Evolutionary conservation across 176 grass and related monocot genomes (phyloP), one percentile per base, ranked within the genome.

Genomic region (Lolium multiflorum): DNA sequence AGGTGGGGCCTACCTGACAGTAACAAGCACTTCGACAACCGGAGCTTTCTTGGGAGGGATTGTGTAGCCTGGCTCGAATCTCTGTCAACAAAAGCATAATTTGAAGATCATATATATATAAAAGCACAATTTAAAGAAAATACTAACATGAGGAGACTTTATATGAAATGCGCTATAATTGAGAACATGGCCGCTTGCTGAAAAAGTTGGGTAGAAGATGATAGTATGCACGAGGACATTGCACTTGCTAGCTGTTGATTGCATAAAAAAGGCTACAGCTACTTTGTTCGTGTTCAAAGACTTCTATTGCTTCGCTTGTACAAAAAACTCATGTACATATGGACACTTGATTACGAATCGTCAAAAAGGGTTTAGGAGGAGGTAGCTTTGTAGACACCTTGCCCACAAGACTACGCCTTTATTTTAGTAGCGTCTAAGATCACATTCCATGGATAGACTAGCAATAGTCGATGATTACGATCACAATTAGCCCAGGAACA

Each of bases 41-140:
- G 72, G 86, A 9, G 79, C 74, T 83, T 91, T 95, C 91, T 94
- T 98, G 24, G 92, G 88, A 89, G 89, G 78, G 51, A 88, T 38
- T 5, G 67, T 92, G 88, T 98, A 95, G 38, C 83, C 90, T 86
- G 96, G 83, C 83, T 95, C 86, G 44, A 94, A 98, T 58, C 83
- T 94, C 96, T 98, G 86, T 70, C 67, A 88, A 60, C 26, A 57
- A 86, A 80, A 67, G 47, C 22, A 52, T 41, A 3, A 73, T 62
- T 38, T 38, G 0, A 51, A n/a, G 47, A 12, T 35, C 20, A 35
- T 35, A 35, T 35, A 35, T 35, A 35, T 35, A 35, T 35, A 35
- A 3, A 35, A 35, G 31, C 31, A 35, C 3, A 35, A 35, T 35
- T 35, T 35, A 35, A 35, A 35, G 31, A 35, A 35, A 37, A 12